Evolutionary conservation across 495 filamentous ascomycete genomes (phyloP), one percentile per base, ranked within the genome.

Genomic region (Trypethelium eluteriae): DNA sequence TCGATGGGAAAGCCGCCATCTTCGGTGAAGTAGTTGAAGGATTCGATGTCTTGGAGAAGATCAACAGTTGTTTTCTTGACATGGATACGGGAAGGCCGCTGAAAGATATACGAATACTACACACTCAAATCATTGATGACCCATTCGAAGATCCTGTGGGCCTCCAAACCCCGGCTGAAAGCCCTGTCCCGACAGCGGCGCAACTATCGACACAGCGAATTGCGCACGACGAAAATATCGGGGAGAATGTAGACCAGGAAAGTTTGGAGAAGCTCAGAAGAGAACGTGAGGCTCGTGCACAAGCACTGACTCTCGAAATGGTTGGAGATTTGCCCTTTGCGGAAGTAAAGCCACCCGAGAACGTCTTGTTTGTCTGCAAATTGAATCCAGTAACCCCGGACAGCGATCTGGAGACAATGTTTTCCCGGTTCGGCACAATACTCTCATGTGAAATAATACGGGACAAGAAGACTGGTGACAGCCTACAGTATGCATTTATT

Each of bases 351-450:
- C 94, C 94, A 5, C 94, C 94, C 1, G 94, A 98, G 78, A 97
- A 98, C 73, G 87, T 98, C 38, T 81, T 98, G 12, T 98, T 98
- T 73, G 94, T 98, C 67, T 98, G 94, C 87, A 98, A 98, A 75
- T 81, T 98, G 34, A 98, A 98, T 68, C 95, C 95, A 0, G 92
- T 98, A 59, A 98, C 94, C 62, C 86, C 87, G 83, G 94, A 98
- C 74, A 89, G 96, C 73, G 95, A 98, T 75, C 83, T 98, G 16
- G 85, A 98, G 72, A 78, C 96, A 65, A 96, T 98, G 67, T 98
- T 98, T 78, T 93, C 90, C 73, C 95, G 94, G 38, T 98, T 98
- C 73, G 94, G 94, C 69, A 91, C 87, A 75, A 98, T 98, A 38
- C 74, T 98, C 12, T 96, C 91, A 41, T 98, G 94, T 77, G 94